Evolutionary conservation across 148 eudicot species (phyloP).

Genomic region (Silene uniflora): DNA sequence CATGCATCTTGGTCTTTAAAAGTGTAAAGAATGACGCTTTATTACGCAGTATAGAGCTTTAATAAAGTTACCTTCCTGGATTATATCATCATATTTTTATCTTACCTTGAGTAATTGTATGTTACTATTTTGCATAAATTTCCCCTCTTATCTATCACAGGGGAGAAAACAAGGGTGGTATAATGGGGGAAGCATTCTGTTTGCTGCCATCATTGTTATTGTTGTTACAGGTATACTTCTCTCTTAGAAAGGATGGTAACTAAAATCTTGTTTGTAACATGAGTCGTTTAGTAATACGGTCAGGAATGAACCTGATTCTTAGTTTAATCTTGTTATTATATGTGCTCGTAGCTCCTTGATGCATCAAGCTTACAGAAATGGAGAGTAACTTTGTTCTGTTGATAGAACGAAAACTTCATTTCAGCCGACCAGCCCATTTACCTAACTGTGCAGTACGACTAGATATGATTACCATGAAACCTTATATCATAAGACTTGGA

Average conservation of each 20-base stretch:
- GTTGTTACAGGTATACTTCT: slow-evolving; percentile 70
- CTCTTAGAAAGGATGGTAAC: neutral
- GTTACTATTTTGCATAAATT: neutral
- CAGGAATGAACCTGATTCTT: neutral
- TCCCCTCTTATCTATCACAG: slow-evolving; percentile 26
- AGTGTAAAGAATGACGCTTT: neutral
- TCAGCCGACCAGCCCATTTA: neutral
- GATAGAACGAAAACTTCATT: neutral
- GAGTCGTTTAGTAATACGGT: neutral
- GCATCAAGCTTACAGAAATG: neutral
- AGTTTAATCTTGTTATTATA: neutral
- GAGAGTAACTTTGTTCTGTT: neutral
- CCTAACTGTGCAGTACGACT: neutral
- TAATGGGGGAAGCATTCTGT: slow-evolving; percentile 93
- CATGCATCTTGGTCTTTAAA: neutral
- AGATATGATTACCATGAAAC: neutral
- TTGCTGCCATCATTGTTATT: slow-evolving; percentile 87
- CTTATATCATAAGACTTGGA: neutral
- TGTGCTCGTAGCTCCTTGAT: neutral
- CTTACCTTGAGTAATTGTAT: neutral
- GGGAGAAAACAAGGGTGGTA: slow-evolving; percentile 95
- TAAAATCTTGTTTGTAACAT: neutral
- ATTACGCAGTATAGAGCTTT: neutral
- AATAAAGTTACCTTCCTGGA: neutral
- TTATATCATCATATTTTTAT: neutral